Evolutionary conservation across 2,329 filamentous ascomycete species (phyloP).

Genomic region (Calonectria henricotiae): DNA sequence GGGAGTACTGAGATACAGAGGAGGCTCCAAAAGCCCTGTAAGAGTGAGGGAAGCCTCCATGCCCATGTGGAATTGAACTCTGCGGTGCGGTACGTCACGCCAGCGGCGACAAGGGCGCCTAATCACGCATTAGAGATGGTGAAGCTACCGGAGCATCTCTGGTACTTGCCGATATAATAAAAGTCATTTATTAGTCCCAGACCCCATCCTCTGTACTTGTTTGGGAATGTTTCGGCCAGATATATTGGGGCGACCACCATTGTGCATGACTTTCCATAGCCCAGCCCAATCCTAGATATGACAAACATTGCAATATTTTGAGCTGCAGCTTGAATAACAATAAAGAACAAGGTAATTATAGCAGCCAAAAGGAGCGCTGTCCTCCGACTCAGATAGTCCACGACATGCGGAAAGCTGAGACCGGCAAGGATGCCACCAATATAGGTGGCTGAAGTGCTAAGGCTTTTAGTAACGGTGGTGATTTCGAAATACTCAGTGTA

Average conservation of each 20-base stretch:
- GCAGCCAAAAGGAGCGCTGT: slow-evolving; percentile 8
- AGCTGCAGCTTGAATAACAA: slow-evolving; percentile 65
- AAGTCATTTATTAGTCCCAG: slow-evolving; percentile 37
- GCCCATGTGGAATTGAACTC: slow-evolving; percentile 56
- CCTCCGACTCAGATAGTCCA: slow-evolving; percentile 13
- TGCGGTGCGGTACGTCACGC: slow-evolving; percentile 60
- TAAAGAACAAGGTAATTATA: slow-evolving; percentile 60
- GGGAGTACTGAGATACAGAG: slow-evolving; percentile 53
- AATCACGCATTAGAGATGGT: not conserved
- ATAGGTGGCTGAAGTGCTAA: slow-evolving; percentile 66
- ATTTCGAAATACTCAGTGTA: slow-evolving; percentile 70
- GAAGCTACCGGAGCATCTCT: not conserved
- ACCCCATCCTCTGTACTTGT: slow-evolving; percentile 38
- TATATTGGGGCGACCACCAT: slow-evolving; percentile 65
- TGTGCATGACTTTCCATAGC: slow-evolving; percentile 62
- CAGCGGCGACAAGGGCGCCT: slow-evolving; percentile 64
- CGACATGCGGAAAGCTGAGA: not conserved
- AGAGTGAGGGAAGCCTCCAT: slow-evolving; percentile 56
- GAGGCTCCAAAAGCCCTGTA: slow-evolving; percentile 53
- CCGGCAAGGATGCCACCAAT: slow-evolving; percentile 25
- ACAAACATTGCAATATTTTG: slow-evolving; percentile 17
- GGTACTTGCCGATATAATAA: slow-evolving; percentile 10
- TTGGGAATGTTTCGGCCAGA: slow-evolving; percentile 66
- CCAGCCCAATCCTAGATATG: slow-evolving; percentile 61
- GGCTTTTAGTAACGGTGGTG: slow-evolving; percentile 64